A percentile compares a stretch with the other conserved stretches of the same genome.
phyloP scores from a whole-genome alignment of 306 rosid genomes.

The Glycine soja region DNA sequence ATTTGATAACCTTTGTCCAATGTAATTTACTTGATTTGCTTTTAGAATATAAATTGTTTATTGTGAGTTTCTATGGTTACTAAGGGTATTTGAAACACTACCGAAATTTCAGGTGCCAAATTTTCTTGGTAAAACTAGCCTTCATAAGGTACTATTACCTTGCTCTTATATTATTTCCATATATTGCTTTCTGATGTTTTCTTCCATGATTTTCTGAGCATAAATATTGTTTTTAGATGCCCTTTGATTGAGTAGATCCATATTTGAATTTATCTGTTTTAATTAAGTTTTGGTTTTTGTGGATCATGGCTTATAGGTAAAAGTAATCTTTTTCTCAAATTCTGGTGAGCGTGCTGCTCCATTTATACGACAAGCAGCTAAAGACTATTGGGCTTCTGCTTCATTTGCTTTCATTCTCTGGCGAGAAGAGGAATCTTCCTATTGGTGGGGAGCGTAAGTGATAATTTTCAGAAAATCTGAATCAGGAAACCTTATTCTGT shows the following conservation, averaged over 20 bases:
- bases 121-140: conserved; percentile 72
- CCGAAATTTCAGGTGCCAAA: conserved; percentile 74
- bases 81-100: conserved; percentile 33
- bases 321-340: conserved; percentile 76
- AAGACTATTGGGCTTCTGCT: conserved; percentile 73
- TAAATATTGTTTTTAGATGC: neutral
- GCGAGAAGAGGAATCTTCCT: conserved; percentile 87
- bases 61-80: conserved; percentile 13
- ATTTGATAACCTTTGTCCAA: too few species aligned
- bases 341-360: conserved; percentile 93
- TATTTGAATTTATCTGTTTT: conserved; percentile 32
- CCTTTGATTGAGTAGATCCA: conserved; percentile 35
- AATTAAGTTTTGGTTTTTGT: conserved; percentile 40
- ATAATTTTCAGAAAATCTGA: conserved; percentile 8
- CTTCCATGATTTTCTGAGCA: neutral
- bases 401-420: conserved; percentile 91
- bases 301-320: conserved; percentile 66
- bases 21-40: conserved; percentile 22
- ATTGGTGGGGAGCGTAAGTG: conserved; percentile 88
- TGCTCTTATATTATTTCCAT: conserved; percentile 38
- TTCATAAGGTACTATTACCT: conserved; percentile 69
- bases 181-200: conserved; percentile 21
- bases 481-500: neutral
- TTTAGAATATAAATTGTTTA: conserved; percentile 27
- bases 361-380: conserved; percentile 75